Evolutionary conservation across 1,139 yeast species (phyloP).

Genomic region (Pneumocystis sp.): DNA sequence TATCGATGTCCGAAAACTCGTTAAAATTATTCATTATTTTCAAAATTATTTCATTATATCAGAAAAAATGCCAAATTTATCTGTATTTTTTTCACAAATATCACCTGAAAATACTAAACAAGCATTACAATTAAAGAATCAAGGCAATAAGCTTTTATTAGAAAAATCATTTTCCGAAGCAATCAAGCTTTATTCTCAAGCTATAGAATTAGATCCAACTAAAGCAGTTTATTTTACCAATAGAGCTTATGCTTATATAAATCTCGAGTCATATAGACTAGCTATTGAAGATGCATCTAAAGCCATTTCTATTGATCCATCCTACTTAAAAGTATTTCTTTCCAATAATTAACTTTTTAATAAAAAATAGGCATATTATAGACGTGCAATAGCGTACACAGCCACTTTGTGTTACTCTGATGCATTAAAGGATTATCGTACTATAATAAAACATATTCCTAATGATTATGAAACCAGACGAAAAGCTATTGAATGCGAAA

Average conservation of each 20-base stretch:
- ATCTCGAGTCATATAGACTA: conserved; percentile 70
- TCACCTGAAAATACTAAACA: conserved; percentile 18
- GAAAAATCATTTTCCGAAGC: conserved; percentile 53
- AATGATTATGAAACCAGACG: conserved; percentile 53
- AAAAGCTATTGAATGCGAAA: conserved; percentile 49
- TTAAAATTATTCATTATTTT: background rate
- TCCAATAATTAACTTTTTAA: background rate
- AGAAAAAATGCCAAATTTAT: conserved; percentile 4
- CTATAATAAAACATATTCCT: conserved; percentile 50
- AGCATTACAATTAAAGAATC: conserved; percentile 44
- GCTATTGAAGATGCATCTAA: conserved; percentile 64
- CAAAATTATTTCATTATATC: background rate
- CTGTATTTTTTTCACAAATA: conserved; percentile 13
- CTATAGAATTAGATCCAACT: conserved; percentile 53
- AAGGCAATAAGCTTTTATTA: conserved; percentile 61
- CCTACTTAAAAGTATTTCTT: conserved; percentile 37
- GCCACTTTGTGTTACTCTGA: conserved; percentile 64
- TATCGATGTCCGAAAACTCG: background rate
- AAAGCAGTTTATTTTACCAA: conserved; percentile 69
- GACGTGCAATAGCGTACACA: conserved; percentile 70
- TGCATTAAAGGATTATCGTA: conserved; percentile 56
- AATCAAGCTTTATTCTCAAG: conserved; percentile 53
- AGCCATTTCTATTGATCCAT: conserved; percentile 54
- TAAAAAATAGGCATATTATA: conserved; percentile 35
- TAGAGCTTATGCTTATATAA: conserved; percentile 80